Conservation (phyloP, 768 basidiomycete species). For the Lactifluus volemus region DNA sequence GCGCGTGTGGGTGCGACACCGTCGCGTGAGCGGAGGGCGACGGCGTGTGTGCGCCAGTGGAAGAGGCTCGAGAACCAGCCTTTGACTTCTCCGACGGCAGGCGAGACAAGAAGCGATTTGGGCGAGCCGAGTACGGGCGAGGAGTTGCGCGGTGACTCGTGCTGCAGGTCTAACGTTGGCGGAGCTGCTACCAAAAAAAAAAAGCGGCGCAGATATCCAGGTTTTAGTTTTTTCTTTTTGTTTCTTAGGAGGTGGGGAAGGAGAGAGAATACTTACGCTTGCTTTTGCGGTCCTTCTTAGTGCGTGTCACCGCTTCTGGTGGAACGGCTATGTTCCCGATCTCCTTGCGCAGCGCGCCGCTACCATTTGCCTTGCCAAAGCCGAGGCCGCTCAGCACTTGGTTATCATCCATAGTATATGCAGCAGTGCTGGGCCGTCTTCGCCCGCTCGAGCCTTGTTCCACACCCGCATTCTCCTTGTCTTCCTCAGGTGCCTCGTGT, state of each 20-base stretch:
- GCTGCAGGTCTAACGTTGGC: conserved; percentile 38
- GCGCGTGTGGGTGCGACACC: conserved; percentile 52
- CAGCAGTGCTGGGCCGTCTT: conserved; percentile 4
- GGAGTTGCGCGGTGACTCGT: conserved; percentile 35
- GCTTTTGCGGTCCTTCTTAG: conserved; percentile 42
- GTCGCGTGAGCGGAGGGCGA: conserved; percentile 47
- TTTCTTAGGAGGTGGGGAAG: not conserved
- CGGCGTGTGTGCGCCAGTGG: conserved; percentile 70
- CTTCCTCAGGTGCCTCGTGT: conserved; percentile 5
- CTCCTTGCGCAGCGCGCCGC: conserved; percentile 35
- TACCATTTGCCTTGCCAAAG: conserved; percentile 21
- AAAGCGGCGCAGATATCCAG: conserved; percentile 6
- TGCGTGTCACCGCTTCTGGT: conserved; percentile 33
- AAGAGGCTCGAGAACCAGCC: conserved; percentile 96
- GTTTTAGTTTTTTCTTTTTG: not conserved
- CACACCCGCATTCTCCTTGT: conserved; percentile 33
- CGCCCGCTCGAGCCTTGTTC: conserved; percentile 22
- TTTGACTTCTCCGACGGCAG: conserved; percentile 76
- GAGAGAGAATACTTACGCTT: conserved; percentile 38
- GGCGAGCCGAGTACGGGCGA: conserved; percentile 41
- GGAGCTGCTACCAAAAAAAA: not conserved
- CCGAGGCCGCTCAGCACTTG: conserved; percentile 27
- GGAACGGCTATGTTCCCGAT: conserved; percentile 41
- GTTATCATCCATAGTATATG: conserved; percentile 17
- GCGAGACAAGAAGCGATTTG: conserved; percentile 41